These are phyloP conservation scores for Chloranthus sessilifolius DNA, from an alignment of 164 flowering plant genomes.

Conservation along the genomic window DNA sequence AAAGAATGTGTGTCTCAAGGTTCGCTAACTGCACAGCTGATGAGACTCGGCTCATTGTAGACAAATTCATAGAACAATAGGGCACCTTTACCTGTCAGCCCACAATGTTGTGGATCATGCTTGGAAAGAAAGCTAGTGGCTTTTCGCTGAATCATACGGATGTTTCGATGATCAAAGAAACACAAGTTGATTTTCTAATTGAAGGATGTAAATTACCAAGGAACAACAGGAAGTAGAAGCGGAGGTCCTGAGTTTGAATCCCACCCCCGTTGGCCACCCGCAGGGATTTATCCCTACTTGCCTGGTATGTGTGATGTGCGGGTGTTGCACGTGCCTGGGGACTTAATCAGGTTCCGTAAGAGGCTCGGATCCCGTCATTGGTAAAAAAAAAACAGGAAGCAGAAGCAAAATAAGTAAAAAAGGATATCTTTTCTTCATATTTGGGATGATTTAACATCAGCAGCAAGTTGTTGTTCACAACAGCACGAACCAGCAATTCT, in stretches of 20 bases:
- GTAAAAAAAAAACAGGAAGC: neutral
- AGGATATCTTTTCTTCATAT: conserved; percentile 83
- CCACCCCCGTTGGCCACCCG: neutral
- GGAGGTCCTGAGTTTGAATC: neutral
- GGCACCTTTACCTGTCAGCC: neutral
- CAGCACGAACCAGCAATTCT: conserved; percentile 74
- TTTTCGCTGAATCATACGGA: conserved; percentile 44
- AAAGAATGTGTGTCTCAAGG: too few relatives aligned
- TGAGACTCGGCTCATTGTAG: neutral
- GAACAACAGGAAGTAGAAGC: neutral
- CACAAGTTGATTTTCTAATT: neutral
- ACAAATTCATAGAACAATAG: neutral
- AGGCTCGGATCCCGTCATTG: too few relatives aligned
- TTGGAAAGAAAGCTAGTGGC: conserved; percentile 33
- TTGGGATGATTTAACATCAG: conserved; percentile 82
- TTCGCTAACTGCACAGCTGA: too few relatives aligned
- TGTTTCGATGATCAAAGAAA: conserved; percentile 45
- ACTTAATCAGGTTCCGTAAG: neutral
- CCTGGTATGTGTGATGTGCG: neutral
- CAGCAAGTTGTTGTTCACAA: conserved; percentile 78
- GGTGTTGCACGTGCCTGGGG: neutral
- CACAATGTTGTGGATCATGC: conserved; percentile 26
- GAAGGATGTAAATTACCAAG: neutral
- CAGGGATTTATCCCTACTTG: neutral
- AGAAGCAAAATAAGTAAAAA: conserved; percentile 7